Percentiles rank a stretch among this genome's conserved stretches.
These are phyloP conservation scores for Bryopsis sp. DNA, from an alignment of 139 green algal species.

Conservation along the genomic window DNA sequence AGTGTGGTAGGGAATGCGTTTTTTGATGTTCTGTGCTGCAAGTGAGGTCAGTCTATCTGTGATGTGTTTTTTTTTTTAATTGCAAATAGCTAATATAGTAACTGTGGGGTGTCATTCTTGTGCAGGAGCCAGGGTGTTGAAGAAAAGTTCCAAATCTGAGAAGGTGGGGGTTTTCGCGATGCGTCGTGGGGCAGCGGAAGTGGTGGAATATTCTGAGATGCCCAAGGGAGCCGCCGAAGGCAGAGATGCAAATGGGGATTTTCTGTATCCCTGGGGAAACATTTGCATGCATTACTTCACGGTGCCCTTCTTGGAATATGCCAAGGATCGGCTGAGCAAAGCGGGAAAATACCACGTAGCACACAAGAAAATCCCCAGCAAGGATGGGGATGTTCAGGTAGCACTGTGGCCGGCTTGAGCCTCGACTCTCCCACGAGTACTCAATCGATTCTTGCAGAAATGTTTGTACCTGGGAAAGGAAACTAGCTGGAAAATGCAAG, in stretches of 20 bases:
- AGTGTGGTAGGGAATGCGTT: conserved; percentile 50
- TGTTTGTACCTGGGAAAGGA: no score
- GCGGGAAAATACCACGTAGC: conserved; percentile 79
- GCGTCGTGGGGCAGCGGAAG: conserved; percentile 32
- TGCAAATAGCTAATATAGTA: not conserved
- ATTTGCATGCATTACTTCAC: conserved; percentile 95
- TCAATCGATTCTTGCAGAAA: not conserved
- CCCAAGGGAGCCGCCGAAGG: conserved; percentile 46
- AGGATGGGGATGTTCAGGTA: conserved; percentile 30
- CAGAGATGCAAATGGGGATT: conserved; percentile 41
- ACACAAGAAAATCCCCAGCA: conserved; percentile 72
- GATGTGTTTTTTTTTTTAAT: not conserved
- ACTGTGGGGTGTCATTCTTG: not conserved
- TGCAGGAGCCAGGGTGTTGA: conserved; percentile 53
- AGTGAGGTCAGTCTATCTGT: not conserved
- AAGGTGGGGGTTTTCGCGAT: conserved; percentile 74
- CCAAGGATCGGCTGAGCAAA: conserved; percentile 21
- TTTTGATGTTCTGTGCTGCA: not conserved
- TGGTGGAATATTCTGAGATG: conserved; percentile 90
- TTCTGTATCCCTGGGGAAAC: conserved; percentile 85
- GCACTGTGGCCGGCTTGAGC: not conserved
- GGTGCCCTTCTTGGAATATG: conserved; percentile 53
- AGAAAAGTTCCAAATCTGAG: conserved; percentile 68
- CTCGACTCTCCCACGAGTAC: not conserved
- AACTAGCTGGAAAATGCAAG: no score